Base-by-base conservation (phyloP, 192 early-diverging fungal genomes). In the Funneliformis mosseae region DNA sequence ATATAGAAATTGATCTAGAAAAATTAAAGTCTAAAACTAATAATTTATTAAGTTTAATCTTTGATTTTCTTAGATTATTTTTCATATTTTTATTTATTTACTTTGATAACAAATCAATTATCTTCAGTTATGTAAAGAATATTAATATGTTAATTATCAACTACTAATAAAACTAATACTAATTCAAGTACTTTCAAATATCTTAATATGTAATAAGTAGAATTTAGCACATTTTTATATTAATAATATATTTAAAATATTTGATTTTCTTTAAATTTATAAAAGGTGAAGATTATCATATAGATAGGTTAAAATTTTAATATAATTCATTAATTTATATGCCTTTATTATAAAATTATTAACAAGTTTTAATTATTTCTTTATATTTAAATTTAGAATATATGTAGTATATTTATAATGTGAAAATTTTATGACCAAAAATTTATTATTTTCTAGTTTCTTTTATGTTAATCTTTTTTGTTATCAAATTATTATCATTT, bases 121-220 rank as follows among this genome's bases (percentile, higher is more conserved):
- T 67, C 25, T 12, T 67, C n/a, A 67, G 8, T 67, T 27, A 41
- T 42, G 10, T 74, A 74, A 48, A 43, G 11, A 1, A 16, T 38
- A 16, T 23, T 43, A 8, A 74, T 45, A n/a, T 7, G 18, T 18
- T 14, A 7, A 74, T 74, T 48, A 48, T 74, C 41, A 8, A 9
- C 45, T 5, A 16, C n/a, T n/a, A n/a, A n/a, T n/a, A 61, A 75
- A 75, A 61, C 48, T 21, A 45, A 18, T 71, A 4, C 33, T 59
- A 23, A 8, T 39, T 76, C 27, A 61, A 55, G n/a, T 25, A 25
- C 38, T 76, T 61, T 5, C 28, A 39, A 27, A n/a, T n/a, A n/a
- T n/a, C n/a, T n/a, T n/a, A n/a, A n/a, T n/a, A n/a, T 76, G 21
- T 76, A 59, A 27, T 76, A 76, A 2, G 55, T 76, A 42, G 75